Percentiles rank a stretch among this genome's conserved stretches.
These are phyloP conservation scores for Sugiyamaella xylanicola DNA, from an alignment of 1,139 yeast genomes.

Conservation along the genomic window DNA sequence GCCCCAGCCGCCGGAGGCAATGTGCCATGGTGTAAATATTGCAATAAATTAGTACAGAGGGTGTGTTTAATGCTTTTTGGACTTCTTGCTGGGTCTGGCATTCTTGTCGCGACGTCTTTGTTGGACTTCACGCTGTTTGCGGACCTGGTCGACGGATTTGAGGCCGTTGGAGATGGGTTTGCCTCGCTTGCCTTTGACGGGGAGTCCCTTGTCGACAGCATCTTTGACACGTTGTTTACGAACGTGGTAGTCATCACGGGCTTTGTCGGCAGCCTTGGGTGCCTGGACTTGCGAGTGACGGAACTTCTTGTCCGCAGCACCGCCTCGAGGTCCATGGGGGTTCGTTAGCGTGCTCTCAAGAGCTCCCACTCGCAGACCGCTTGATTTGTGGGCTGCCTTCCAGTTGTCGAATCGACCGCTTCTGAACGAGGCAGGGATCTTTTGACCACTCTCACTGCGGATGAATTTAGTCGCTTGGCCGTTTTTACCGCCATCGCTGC, in stretches of 20 bases:
- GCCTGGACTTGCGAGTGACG: slow-evolving; percentile 76
- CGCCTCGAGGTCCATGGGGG: slow-evolving; percentile 34
- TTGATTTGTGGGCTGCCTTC: slow-evolving; percentile 71
- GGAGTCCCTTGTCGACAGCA: slow-evolving; percentile 75
- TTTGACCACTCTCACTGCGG: slow-evolving; percentile 92
- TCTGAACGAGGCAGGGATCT: slow-evolving; percentile 87
- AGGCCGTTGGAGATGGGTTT: slow-evolving; percentile 56
- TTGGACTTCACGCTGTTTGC: slow-evolving; percentile 69
- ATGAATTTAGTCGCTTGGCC: slow-evolving; percentile 59
- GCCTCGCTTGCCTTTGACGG: slow-evolving; percentile 61
- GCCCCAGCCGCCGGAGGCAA: neutral
- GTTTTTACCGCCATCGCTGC: slow-evolving; percentile 57
- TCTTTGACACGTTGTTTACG: slow-evolving; percentile 83
- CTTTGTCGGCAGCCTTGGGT: slow-evolving; percentile 87
- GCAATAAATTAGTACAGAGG: neutral
- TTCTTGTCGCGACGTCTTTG: slow-evolving; percentile 82
- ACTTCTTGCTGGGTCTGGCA: slow-evolving; percentile 69
- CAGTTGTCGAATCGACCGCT: slow-evolving; percentile 92
- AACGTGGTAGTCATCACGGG: slow-evolving; percentile 79
- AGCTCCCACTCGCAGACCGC: slow-evolving; percentile 55
- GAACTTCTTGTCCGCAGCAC: slow-evolving; percentile 48
- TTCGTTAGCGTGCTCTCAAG: slow-evolving; percentile 44
- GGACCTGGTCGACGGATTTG: slow-evolving; percentile 69
- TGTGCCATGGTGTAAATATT: neutral
- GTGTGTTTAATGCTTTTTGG: slow-evolving; percentile 7